Conservation (phyloP, 2,329 filamentous ascomycete genomes). For the Fulvia fulva region DNA sequence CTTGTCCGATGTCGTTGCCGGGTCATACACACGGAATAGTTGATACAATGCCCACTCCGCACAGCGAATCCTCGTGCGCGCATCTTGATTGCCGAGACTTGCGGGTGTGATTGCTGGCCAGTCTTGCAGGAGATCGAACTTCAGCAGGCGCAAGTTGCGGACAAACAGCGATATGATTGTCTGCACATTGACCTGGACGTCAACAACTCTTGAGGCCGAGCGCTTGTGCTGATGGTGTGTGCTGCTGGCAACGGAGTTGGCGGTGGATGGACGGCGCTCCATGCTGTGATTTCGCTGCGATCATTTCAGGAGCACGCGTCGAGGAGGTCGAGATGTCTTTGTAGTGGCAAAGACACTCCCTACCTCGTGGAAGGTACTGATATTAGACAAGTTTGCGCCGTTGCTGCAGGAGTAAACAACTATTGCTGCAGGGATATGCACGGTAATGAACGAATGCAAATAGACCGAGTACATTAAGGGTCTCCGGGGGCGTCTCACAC, state of each 20-base stretch:
- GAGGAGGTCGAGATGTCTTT: background rate
- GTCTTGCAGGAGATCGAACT: constrained; percentile 70
- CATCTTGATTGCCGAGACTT: constrained; percentile 63
- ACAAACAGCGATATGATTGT: constrained; percentile 63
- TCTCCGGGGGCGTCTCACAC: too few species aligned
- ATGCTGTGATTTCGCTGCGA: background rate
- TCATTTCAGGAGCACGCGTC: background rate
- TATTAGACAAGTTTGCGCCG: background rate
- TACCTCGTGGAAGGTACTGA: background rate
- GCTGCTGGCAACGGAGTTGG: constrained; percentile 2
- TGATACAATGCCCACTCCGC: constrained; percentile 91
- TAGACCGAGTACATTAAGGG: too few species aligned
- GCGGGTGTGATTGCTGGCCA: constrained; percentile 73
- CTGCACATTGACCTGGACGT: constrained; percentile 3
- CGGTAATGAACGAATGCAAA: too few species aligned
- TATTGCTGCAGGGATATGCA: background rate
- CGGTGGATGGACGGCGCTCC: constrained; percentile 5
- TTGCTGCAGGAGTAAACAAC: background rate
- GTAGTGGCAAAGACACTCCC: background rate
- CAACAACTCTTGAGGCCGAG: constrained; percentile 15
- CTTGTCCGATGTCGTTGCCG: constrained; percentile 71
- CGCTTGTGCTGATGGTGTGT: constrained; percentile 16
- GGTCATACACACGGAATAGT: constrained; percentile 80
- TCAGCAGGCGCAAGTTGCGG: constrained; percentile 76
- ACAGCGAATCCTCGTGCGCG: constrained; percentile 72